Percentiles rank a stretch among this genome's conserved stretches.
Conservation (phyloP, 768 basidiomycete genomes). For the Pulveroboletus sp. region DNA sequence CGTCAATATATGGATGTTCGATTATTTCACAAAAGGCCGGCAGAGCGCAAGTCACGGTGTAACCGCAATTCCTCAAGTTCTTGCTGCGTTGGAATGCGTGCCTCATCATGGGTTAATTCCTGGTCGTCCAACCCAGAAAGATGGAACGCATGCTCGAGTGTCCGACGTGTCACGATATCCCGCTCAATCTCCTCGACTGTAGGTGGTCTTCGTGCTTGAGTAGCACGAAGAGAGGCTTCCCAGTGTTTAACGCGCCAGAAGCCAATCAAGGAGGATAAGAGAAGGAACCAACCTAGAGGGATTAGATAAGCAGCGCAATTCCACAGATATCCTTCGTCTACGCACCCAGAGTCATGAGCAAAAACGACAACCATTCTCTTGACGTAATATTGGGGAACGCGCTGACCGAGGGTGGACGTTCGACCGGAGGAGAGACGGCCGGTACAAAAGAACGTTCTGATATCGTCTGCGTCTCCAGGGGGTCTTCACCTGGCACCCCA, state of each 20-base stretch:
- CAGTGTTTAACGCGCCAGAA: conserved; percentile 85
- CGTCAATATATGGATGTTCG: background rate
- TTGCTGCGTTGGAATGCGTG: conserved; percentile 24
- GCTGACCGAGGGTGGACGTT: conserved; percentile 13
- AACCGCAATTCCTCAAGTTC: conserved; percentile 43
- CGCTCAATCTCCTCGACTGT: conserved; percentile 43
- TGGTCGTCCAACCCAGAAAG: conserved; percentile 31
- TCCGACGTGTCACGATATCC: conserved; percentile 47
- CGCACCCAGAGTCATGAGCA: conserved; percentile 84
- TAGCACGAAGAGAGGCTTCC: conserved; percentile 63
- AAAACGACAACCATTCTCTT: conserved; percentile 85
- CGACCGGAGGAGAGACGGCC: conserved; percentile 24
- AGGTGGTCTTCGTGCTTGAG: conserved; percentile 22
- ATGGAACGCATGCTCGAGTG: conserved; percentile 50
- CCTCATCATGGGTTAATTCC: conserved; percentile 1
- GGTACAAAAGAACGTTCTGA: conserved; percentile 20
- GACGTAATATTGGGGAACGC: conserved; percentile 41
- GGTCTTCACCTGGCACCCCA: conserved; percentile 16
- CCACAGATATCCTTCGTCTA: background rate
- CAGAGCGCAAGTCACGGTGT: conserved; percentile 45
- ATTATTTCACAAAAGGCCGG: conserved; percentile 44
- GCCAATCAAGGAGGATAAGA: conserved; percentile 76
- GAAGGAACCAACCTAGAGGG: conserved; percentile 79
- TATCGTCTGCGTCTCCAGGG: conserved; percentile 10
- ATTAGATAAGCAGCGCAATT: background rate